Conservation (phyloP, 2,329 filamentous ascomycete species). For the Furcasterigmium sp. region DNA sequence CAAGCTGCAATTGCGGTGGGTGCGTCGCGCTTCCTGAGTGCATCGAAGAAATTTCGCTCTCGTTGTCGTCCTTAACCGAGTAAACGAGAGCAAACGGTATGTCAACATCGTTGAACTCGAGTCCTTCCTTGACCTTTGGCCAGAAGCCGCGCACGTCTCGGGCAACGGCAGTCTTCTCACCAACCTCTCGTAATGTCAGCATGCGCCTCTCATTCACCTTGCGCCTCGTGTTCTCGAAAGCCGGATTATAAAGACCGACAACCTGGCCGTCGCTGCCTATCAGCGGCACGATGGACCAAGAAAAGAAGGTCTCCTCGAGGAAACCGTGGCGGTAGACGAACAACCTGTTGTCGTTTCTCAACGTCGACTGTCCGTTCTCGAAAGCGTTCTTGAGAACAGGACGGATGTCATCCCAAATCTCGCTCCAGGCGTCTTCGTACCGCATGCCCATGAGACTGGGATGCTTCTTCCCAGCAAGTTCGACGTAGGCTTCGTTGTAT, state of each 20-base stretch:
- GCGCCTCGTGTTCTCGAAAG: conserved; percentile 74
- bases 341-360: conserved; percentile 78
- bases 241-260: conserved; percentile 72
- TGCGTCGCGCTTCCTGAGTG: conserved; percentile 61
- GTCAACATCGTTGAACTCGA: conserved; percentile 71
- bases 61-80: conserved; percentile 64
- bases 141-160: conserved; percentile 70
- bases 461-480: conserved; percentile 72
- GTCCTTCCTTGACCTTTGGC: conserved; percentile 61
- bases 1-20: conserved; percentile 61
- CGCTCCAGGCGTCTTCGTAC: conserved; percentile 64
- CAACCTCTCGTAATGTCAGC: conserved; percentile 72
- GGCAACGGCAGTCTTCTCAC: conserved; percentile 69
- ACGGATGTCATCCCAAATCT: conserved; percentile 69
- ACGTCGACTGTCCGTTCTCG: conserved; percentile 68
- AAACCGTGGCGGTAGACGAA: conserved; percentile 66
- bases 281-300: conserved; percentile 75
- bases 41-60: conserved; percentile 67
- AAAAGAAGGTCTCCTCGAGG: conserved; percentile 76
- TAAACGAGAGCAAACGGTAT: conserved; percentile 75
- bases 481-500: conserved; percentile 69
- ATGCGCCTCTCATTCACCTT: conserved; percentile 76
- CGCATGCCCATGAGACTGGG: conserved; percentile 68
- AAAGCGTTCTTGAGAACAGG: conserved; percentile 64
- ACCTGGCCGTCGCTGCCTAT: conserved; percentile 70